Conservation (phyloP, 805 yeast genomes). For the Tetrapisispora iriomotensis region DNA sequence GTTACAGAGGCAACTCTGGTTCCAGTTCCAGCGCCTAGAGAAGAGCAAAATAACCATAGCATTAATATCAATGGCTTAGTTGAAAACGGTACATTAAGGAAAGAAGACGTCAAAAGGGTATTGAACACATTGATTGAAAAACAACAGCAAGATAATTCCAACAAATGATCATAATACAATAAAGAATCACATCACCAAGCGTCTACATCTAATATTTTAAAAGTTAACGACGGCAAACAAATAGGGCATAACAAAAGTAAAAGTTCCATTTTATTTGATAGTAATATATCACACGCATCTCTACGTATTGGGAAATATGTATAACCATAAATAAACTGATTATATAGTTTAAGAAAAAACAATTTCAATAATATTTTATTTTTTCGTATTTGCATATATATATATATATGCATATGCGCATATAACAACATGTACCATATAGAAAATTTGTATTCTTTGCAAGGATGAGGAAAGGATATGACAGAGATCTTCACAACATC, state of each 20-base stretch:
- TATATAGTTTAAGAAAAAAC: too few relatives aligned
- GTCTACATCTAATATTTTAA: neutral
- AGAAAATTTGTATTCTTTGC: neutral
- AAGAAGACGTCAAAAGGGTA: slow-evolving; percentile 24
- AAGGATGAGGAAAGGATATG: neutral
- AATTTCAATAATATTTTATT: too few relatives aligned
- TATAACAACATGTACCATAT: too few relatives aligned
- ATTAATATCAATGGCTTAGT: slow-evolving; percentile 17
- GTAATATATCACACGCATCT: too few relatives aligned
- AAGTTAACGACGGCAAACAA: too few relatives aligned
- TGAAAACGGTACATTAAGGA: slow-evolving; percentile 20
- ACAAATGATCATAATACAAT: neutral
- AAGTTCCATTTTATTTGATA: too few relatives aligned
- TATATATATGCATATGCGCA: slow-evolving; percentile 1
- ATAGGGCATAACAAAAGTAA: too few relatives aligned
- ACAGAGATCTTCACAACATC: slow-evolving; percentile 22
- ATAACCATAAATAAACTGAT: too few relatives aligned
- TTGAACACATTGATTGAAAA: slow-evolving; percentile 17
- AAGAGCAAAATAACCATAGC: neutral
- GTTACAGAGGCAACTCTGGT: neutral
- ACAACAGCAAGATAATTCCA: slow-evolving; percentile 1
- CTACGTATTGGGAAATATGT: too few relatives aligned
- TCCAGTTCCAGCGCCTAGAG: neutral
- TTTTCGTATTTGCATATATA: slow-evolving; percentile 1
- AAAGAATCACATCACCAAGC: too few relatives aligned